These are phyloP conservation scores for Cardiospermum halicacabum DNA, from an alignment of 345 rosid species.

Conservation along the genomic window DNA sequence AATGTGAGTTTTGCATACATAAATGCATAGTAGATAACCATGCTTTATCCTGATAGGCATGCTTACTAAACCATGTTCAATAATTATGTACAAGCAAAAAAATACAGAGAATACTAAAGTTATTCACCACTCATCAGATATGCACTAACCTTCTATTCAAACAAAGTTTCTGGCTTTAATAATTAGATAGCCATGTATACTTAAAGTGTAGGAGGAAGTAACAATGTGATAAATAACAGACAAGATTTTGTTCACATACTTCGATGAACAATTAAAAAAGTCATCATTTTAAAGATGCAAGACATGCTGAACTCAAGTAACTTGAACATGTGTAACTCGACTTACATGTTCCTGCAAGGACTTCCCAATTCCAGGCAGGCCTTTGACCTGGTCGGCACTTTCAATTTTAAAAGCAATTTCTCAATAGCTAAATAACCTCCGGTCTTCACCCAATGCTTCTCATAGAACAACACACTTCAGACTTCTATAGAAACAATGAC, in stretches of 20 bases:
- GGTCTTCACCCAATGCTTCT: constrained; percentile 90
- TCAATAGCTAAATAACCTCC: constrained; percentile 90
- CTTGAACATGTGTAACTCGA: constrained; percentile 8
- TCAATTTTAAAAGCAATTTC: constrained; percentile 77
- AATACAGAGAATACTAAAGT: background rate
- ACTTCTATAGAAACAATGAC: background rate
- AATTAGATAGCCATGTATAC: background rate
- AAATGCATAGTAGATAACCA: background rate
- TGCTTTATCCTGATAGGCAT: background rate
- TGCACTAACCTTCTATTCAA: background rate
- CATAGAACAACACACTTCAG: constrained; percentile 19
- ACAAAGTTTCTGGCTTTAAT: background rate
- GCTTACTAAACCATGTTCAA: background rate
- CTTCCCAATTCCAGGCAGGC: constrained; percentile 89
- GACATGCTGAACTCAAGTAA: background rate
- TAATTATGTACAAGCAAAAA: background rate
- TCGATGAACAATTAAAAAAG: background rate
- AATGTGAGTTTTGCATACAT: background rate
- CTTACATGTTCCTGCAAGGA: constrained; percentile 96
- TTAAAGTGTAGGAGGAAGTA: background rate
- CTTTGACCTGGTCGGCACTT: constrained; percentile 75
- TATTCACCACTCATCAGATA: background rate
- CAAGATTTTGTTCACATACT: background rate
- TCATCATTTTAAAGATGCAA: constrained; percentile 10
- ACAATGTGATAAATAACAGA: background rate